A percentile compares a stretch with the other conserved stretches of the same genome.
phyloP scores from a whole-genome alignment of 352 stramenopile species.

The Globisporangium acanthophoron region DNA sequence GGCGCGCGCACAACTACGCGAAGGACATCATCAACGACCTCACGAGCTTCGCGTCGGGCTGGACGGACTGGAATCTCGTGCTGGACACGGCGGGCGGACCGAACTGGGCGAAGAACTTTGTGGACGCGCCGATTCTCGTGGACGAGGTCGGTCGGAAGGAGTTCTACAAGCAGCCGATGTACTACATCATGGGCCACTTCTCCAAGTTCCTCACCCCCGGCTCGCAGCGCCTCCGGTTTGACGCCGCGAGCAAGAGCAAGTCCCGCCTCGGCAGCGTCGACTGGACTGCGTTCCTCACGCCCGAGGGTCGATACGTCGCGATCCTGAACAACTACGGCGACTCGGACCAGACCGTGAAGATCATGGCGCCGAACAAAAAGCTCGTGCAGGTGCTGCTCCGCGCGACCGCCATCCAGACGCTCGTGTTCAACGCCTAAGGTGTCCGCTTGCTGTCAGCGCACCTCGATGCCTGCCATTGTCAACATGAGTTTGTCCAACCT shows the following conservation, averaged over 20 bases:
- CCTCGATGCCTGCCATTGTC: not conserved
- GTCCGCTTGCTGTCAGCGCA: not conserved
- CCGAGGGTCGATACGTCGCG: slow-evolving; percentile 20
- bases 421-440: slow-evolving; percentile 31
- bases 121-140: slow-evolving; percentile 62
- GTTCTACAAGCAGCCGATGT: slow-evolving; percentile 72
- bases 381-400: slow-evolving; percentile 29
- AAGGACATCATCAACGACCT: slow-evolving; percentile 83
- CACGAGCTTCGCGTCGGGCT: slow-evolving; percentile 58
- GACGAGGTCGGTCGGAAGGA: slow-evolving; percentile 30
- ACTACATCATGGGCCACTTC: slow-evolving; percentile 68
- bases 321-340: slow-evolving; percentile 32
- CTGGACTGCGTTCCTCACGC: slow-evolving; percentile 24
- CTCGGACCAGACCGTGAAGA: slow-evolving; percentile 30
- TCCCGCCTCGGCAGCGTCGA: slow-evolving; percentile 15
- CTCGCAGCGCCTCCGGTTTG: slow-evolving; percentile 26
- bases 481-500: not conserved
- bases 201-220: slow-evolving; percentile 52
- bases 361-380: slow-evolving; percentile 30
- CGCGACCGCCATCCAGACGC: slow-evolving; percentile 36
- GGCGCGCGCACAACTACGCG: slow-evolving; percentile 60
- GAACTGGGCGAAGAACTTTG: slow-evolving; percentile 68
- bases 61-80: slow-evolving; percentile 83
- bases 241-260: slow-evolving; percentile 12
- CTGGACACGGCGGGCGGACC: slow-evolving; percentile 53